phyloP scores from a whole-genome alignment of 2,329 filamentous ascomycete species.

The Thielaviopsis euricoi region DNA sequence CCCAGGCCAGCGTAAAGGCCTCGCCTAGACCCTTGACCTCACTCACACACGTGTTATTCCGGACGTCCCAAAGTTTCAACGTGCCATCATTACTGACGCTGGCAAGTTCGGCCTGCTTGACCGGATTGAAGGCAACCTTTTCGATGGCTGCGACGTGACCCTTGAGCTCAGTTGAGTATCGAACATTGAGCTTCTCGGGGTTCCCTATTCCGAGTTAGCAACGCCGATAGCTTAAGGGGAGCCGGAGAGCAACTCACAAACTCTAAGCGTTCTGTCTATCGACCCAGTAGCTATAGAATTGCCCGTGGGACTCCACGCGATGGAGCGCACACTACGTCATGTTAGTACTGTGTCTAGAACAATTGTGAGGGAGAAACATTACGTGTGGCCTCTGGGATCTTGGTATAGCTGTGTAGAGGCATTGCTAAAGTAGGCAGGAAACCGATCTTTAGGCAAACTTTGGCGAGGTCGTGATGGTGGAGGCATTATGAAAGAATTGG shows the following conservation, averaged over 20 bases:
- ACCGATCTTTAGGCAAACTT: constrained; percentile 51
- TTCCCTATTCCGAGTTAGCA: constrained; percentile 36
- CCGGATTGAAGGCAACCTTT: constrained; percentile 62
- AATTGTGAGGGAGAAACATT: constrained; percentile 49
- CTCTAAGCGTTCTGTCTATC: constrained; percentile 50
- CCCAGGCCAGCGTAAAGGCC: constrained; percentile 58
- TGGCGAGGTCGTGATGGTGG: constrained; percentile 18
- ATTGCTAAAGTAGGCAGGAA: constrained; percentile 47
- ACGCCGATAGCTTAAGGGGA: no score
- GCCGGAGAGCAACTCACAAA: constrained; percentile 39
- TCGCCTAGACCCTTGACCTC: constrained; percentile 50
- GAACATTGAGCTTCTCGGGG: constrained; percentile 56
- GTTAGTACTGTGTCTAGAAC: constrained; percentile 45
- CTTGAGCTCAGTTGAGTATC: constrained; percentile 59
- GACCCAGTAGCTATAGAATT: constrained; percentile 71
- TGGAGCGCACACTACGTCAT: constrained; percentile 47
- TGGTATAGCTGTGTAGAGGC: constrained; percentile 58
- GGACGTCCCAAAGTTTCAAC: constrained; percentile 66
- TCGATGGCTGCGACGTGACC: constrained; percentile 51
- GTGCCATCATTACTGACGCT: constrained; percentile 59
- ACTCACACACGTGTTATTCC: constrained; percentile 53
- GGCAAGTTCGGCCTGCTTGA: constrained; percentile 60
- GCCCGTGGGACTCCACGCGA: constrained; percentile 81
- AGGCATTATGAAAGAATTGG: neutral
- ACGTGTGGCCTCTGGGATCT: constrained; percentile 45